Conservation (phyloP, 1,139 yeast species). For the Blastobotrys niveus region DNA sequence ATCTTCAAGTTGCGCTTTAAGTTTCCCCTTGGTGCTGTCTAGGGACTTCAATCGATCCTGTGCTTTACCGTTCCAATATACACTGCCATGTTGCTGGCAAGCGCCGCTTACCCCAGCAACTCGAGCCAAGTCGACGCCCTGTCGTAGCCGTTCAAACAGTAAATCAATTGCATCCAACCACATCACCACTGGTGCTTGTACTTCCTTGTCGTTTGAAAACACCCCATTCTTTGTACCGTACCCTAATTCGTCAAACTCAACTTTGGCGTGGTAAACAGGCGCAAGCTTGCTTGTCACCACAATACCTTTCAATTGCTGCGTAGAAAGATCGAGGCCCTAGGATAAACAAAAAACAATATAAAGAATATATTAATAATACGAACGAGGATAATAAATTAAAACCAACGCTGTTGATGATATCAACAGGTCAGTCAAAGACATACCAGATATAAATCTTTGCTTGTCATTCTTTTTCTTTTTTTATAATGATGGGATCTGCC, state of each 20-base stretch:
- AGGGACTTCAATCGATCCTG: slow-evolving; percentile 35
- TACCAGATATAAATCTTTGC: slow-evolving; percentile 11
- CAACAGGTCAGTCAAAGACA: background rate
- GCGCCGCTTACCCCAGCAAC: slow-evolving; percentile 80
- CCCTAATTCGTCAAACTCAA: slow-evolving; percentile 69
- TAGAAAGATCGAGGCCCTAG: slow-evolving; percentile 75
- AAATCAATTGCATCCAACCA: slow-evolving; percentile 82
- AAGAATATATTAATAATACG: slow-evolving; percentile 7
- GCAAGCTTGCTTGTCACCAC: slow-evolving; percentile 48
- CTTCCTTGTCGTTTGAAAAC: slow-evolving; percentile 39
- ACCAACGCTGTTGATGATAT: background rate
- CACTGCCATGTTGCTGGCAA: slow-evolving; percentile 90
- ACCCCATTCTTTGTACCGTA: slow-evolving; percentile 73
- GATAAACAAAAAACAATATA: background rate
- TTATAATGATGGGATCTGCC: slow-evolving; percentile 29
- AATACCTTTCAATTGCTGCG: slow-evolving; percentile 80
- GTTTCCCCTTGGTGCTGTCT: slow-evolving; percentile 4
- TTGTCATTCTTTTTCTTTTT: background rate
- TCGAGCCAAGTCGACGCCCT: slow-evolving; percentile 48
- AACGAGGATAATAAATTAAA: too few relatives aligned
- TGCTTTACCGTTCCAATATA: slow-evolving; percentile 62
- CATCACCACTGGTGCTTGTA: slow-evolving; percentile 75
- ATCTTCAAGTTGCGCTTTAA: slow-evolving; percentile 21
- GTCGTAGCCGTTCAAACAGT: slow-evolving; percentile 49
- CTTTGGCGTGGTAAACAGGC: slow-evolving; percentile 52